These are phyloP conservation scores for Schizosaccharomyces octosporus DNA, from an alignment of 805 yeast genomes.

Conservation along the genomic window DNA sequence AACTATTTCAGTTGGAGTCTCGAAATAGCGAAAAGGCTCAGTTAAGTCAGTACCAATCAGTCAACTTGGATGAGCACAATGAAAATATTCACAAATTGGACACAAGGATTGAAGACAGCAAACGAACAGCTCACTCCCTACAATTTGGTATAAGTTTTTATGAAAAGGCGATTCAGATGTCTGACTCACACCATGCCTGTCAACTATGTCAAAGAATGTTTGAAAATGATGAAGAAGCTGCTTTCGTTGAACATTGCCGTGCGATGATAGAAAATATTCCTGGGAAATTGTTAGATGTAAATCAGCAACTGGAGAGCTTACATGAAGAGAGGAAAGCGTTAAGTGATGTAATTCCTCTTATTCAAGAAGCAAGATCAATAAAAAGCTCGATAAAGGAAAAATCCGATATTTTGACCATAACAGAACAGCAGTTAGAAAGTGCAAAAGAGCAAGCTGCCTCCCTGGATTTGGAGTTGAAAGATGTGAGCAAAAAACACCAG, in stretches of 20 bases:
- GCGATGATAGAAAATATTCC: neutral
- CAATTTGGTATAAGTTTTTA: neutral
- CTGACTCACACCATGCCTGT: neutral
- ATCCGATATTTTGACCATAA: too few relatives aligned
- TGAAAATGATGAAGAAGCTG: slow-evolving; percentile 9
- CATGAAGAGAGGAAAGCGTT: neutral
- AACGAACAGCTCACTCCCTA: neutral
- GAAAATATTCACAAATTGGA: neutral
- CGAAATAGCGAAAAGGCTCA: too few relatives aligned
- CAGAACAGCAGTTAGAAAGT: too few relatives aligned
- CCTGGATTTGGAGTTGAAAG: too few relatives aligned
- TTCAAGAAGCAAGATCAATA: too few relatives aligned
- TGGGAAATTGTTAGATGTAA: neutral
- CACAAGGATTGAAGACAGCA: neutral
- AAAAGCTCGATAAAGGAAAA: too few relatives aligned
- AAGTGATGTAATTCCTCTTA: neutral
- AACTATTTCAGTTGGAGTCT: too few relatives aligned
- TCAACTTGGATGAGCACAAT: too few relatives aligned
- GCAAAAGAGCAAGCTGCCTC: too few relatives aligned
- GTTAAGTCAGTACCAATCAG: too few relatives aligned
- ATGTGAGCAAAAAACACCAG: too few relatives aligned
- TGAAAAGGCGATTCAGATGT: neutral
- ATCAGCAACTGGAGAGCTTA: neutral
- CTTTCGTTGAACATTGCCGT: slow-evolving; percentile 16
- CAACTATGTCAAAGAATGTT: neutral